Evolutionary conservation across 2,329 filamentous ascomycete genomes (phyloP), one percentile per base, ranked within the genome.

Genomic region (Rutstroemia sp.): DNA sequence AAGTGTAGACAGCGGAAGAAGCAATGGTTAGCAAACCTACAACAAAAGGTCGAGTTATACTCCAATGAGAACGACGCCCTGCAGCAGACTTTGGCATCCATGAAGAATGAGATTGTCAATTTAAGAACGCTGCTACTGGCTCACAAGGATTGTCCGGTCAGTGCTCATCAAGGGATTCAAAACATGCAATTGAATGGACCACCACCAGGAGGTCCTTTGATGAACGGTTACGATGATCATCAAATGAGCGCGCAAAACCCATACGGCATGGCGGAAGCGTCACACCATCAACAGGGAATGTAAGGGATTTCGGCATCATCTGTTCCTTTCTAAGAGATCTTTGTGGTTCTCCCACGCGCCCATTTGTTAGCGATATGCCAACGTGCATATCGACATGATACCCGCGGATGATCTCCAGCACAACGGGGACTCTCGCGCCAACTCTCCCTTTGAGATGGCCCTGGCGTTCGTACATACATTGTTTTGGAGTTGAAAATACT

Each of bases 1-100:
- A 99, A 99, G 70, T 99, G 94, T 73, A 87, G 94, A 59, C 94
- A 99, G 72, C 84, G 94, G 19, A 99, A 99, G 79, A 99, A 99
- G 79, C 94, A 97, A 70, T 99, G 94, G 94, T 81, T 97, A 57
- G 88, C 89, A 34, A 97, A 96, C 64, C 79, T 99, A 1, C 94
- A 99, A 71, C 83, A 83, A 56, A 97, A 97, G 72, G 92, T 97
- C 16, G 94, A 99, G 71, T 79, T 95, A 63, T 97, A 91, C 68
- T 92, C 87, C 61, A 86, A 80, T 0, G 94, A 99, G 72, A 97
- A 97, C 61, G 94, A 99, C 68, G 84, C 84, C 1, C 78, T 99
- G 36, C 89, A 86, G 17, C 79, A 85, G 3, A 92, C 94, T 61
- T 91, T 97, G 57, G 87, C 87, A 1, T 84, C 89, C 64, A 76